Evolutionary conservation across 1,284 basidiomycete genomes (phyloP).

Genomic region (Porodaedalea pini): DNA sequence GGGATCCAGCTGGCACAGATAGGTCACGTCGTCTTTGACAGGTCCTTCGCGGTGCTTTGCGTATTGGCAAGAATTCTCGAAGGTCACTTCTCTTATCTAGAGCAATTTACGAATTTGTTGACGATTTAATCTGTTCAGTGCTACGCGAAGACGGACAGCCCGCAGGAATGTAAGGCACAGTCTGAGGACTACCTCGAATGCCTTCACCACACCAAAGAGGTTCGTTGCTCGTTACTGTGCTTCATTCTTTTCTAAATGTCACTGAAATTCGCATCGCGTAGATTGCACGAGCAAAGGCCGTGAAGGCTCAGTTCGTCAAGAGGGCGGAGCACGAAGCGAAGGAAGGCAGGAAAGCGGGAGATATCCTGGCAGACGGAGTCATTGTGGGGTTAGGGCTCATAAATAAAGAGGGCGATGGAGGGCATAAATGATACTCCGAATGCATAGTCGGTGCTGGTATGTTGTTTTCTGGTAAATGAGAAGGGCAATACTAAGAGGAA

Average conservation of each 20-base stretch:
- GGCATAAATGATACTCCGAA: no score
- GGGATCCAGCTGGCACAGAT: background rate
- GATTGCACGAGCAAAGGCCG: constrained; percentile 70
- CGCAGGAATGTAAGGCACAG: constrained; percentile 67
- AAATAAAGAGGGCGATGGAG: constrained; percentile 39
- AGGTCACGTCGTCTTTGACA: constrained; percentile 30
- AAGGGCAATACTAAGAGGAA: no score
- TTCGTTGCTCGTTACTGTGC: constrained; percentile 33
- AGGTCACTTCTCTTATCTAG: no score
- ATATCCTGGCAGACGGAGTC: constrained; percentile 70
- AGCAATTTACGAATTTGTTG: no score
- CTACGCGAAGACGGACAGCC: constrained; percentile 80
- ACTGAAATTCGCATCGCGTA: constrained; percentile 29
- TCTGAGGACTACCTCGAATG: constrained; percentile 93
- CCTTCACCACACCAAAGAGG: constrained; percentile 89
- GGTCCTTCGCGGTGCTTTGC: constrained; percentile 88
- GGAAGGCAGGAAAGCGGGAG: constrained; percentile 69
- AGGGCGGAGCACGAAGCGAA: constrained; percentile 61
- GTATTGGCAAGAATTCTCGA: constrained; percentile 91
- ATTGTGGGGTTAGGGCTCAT: constrained; percentile 75
- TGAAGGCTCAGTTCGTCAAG: constrained; percentile 73
- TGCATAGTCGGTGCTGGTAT: background rate
- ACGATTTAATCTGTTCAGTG: constrained; percentile 49
- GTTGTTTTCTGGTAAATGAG: background rate
- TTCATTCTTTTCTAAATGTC: constrained; percentile 14